phyloP scores from a whole-genome alignment of 495 filamentous ascomycete genomes.

The Antarctomyces pellizariae region DNA sequence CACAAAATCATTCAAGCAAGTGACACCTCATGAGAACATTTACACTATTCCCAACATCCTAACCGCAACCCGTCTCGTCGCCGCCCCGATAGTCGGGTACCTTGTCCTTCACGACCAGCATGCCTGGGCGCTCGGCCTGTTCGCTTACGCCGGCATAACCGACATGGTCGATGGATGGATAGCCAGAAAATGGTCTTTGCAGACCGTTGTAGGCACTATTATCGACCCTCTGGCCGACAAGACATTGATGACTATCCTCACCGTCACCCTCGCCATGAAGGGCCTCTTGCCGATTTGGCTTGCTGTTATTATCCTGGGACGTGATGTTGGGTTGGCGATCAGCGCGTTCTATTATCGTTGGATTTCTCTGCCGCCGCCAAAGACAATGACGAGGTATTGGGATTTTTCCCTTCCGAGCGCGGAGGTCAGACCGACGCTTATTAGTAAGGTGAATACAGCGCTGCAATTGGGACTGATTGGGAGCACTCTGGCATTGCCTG shows the following conservation, averaged over 20 bases:
- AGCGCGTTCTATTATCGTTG: conserved; percentile 87
- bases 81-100: conserved; percentile 74
- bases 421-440: conserved; percentile 74
- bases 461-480: conserved; percentile 63
- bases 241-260: conserved; percentile 77
- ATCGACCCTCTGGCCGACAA: conserved; percentile 97
- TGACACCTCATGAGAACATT: conserved; percentile 55
- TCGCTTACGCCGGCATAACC: conserved; percentile 77
- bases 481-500: conserved; percentile 46
- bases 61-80: conserved; percentile 65
- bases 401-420: conserved; percentile 85
- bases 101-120: conserved; percentile 67
- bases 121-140: conserved; percentile 52
- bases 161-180: conserved; percentile 86
- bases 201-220: conserved; percentile 88
- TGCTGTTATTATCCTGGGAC: conserved; percentile 67
- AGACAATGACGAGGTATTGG: conserved; percentile 89
- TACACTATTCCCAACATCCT: conserved; percentile 86
- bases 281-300: conserved; percentile 72
- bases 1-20: too few species aligned
- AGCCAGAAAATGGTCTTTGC: conserved; percentile 60
- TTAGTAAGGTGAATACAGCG: conserved; percentile 78
- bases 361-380: conserved; percentile 78
- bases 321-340: conserved; percentile 68
- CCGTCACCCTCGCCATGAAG: conserved; percentile 58